Conservation (phyloP, 257 asterid genomes). For the Apocynum venetum region DNA sequence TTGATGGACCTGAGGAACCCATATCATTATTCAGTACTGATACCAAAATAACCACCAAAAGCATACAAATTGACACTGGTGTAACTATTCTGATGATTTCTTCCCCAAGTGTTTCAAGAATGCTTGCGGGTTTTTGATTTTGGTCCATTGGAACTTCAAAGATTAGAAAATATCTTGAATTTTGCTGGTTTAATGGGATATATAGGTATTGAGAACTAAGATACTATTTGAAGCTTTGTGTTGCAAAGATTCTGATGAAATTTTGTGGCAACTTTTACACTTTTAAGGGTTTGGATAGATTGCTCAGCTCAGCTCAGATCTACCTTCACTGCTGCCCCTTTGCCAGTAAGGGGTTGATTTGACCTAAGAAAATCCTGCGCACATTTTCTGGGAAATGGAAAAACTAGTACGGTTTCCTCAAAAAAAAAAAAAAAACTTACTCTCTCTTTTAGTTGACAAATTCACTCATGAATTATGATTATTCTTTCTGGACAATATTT, state of each 20-base stretch:
- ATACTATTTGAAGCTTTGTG: not conserved
- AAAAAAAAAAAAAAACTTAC: no score
- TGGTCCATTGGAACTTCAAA: conserved; percentile 53
- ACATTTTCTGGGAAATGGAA: not conserved
- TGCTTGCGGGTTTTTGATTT: conserved; percentile 43
- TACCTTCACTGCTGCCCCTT: not conserved
- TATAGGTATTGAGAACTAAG: not conserved
- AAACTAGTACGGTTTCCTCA: no score
- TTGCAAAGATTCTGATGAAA: not conserved
- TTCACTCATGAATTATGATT: no score
- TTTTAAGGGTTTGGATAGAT: not conserved
- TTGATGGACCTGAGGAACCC: conserved; percentile 33
- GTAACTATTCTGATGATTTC: conserved; percentile 80
- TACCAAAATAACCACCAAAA: conserved; percentile 71
- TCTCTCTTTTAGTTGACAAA: no score
- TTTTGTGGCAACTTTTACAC: not conserved
- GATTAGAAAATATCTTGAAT: not conserved
- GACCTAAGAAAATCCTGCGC: not conserved
- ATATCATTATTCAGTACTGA: conserved; percentile 54
- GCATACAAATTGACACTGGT: conserved; percentile 95
- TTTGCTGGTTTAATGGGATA: not conserved
- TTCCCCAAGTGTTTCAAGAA: conserved; percentile 83
- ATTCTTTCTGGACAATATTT: no score
- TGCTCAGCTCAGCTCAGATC: not conserved
- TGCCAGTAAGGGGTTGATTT: not conserved